Base-by-base conservation (phyloP, 257 asterid genomes). In the Datura wrightii region DNA sequence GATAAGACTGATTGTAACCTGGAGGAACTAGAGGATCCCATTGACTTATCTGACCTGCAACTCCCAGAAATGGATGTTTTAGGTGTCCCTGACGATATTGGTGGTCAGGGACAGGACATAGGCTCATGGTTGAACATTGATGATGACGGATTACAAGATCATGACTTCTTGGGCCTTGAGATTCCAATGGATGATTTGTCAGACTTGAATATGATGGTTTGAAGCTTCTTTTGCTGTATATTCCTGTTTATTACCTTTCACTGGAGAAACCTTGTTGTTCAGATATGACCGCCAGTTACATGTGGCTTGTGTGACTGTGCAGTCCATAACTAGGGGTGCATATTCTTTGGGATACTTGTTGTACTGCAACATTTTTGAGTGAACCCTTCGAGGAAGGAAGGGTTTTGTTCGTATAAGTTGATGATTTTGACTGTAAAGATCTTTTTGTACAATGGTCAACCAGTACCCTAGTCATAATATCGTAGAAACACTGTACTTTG, bases 101-200 rank as follows among this genome's bases (percentile, higher is more conserved):
- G 92, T 87, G 94, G 92, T 87, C 97, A 94, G 84, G 99, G 93
- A 84, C 97, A 91, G 87, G 99, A 95, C 88, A 82, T 95, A 82
- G 98, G 96, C 52, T 91, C 97, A 48, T 95, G 98, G 98, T 90
- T 95, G 92, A 90, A 92, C 87, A 90, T 92, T 16, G 97, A 92
- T 74, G 98, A 93, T 41, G 98, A 92, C 83, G 90, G 92, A 31
- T 83, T 92, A 84, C 97, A 92, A 39, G 98, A 94, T 85, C 89
- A 93, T 70, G 96, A 92, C 84, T 93, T 85, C 86, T 87, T 92
- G 91, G 96, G 97, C 86, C 97, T 95, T 83, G 94, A 90, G 85
- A 92, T 93, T 87, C 98, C 98, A 69, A 93, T 92, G 96, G 98
- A 95, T 88, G 98, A 95, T 89, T 92, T 95, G 56, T 34, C 97